phyloP scores from a whole-genome alignment of 2,329 filamentous ascomycete genomes.

The Stagonosporopsis rhizophila region DNA sequence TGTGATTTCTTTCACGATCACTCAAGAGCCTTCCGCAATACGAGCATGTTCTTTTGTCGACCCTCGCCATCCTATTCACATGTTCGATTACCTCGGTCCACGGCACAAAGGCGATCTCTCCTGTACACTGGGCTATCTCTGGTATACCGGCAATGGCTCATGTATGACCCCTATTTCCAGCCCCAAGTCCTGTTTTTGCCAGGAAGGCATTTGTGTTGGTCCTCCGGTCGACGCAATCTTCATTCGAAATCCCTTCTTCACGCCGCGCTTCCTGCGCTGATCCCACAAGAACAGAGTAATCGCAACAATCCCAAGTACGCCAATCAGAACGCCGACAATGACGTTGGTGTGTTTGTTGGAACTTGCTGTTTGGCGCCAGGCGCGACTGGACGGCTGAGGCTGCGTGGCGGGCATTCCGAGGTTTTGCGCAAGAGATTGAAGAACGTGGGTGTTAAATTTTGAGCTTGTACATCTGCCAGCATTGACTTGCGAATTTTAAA shows the following conservation, averaged over 20 bases:
- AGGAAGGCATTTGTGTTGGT: neutral
- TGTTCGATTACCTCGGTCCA: neutral
- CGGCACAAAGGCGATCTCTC: neutral
- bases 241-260: constrained; percentile 1
- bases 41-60: neutral
- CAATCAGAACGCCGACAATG: constrained; percentile 14
- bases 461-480: no score
- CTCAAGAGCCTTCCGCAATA: neutral
- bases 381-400: neutral
- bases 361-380: neutral
- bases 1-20: constrained; percentile 10
- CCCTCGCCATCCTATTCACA: neutral
- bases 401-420: constrained; percentile 14
- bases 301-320: constrained; percentile 4
- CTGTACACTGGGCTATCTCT: neutral
- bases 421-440: neutral
- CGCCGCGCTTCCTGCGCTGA: constrained; percentile 7
- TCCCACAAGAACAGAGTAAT: constrained; percentile 8
- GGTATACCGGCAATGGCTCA: constrained; percentile 22
- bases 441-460: neutral
- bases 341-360: constrained; percentile 13
- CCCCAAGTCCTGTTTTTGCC: constrained; percentile 2
- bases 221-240: neutral
- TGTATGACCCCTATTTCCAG: constrained; percentile 18
- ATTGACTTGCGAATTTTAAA: neutral